Evolutionary conservation across 2,329 filamentous ascomycete genomes (phyloP).

Genomic region (Aurifilum marmelostoma): DNA sequence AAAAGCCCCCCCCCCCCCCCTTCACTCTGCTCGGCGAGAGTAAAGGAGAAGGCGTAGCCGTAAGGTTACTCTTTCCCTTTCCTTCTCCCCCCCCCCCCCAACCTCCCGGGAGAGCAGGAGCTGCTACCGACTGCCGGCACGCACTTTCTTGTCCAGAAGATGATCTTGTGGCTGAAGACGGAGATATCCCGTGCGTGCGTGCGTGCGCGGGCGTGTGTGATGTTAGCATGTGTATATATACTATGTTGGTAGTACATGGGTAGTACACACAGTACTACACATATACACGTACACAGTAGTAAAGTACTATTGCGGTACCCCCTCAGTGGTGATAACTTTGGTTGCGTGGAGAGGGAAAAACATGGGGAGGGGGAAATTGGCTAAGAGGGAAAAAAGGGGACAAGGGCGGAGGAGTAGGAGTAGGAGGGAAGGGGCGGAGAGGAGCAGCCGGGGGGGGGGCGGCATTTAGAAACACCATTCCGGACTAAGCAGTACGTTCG

Average conservation of each 20-base stretch:
- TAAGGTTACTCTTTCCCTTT: background rate
- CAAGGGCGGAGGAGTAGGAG: background rate
- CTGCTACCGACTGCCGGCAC: background rate
- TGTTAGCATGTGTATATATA: background rate
- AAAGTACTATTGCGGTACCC: background rate
- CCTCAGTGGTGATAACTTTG: no score
- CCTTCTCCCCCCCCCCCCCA: background rate
- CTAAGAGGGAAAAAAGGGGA: background rate
- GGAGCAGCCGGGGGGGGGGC: background rate
- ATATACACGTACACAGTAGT: background rate
- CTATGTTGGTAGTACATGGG: no score
- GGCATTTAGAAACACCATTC: conserved; percentile 8
- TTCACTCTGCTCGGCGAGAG: conserved; percentile 1
- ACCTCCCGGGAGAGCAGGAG: background rate
- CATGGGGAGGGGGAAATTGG: conserved; percentile 7
- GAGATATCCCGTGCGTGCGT: no score
- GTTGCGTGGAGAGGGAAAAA: background rate
- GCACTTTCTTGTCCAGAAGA: no score
- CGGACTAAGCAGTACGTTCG: background rate
- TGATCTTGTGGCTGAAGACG: no score
- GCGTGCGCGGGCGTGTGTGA: background rate
- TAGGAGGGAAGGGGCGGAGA: background rate
- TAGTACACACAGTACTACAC: no score
- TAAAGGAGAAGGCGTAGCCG: background rate
- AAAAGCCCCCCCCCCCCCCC: background rate